Evolutionary conservation across 2,329 filamentous ascomycete genomes (phyloP), one percentile per base, ranked within the genome.

Genomic region (Venturia pyrina): DNA sequence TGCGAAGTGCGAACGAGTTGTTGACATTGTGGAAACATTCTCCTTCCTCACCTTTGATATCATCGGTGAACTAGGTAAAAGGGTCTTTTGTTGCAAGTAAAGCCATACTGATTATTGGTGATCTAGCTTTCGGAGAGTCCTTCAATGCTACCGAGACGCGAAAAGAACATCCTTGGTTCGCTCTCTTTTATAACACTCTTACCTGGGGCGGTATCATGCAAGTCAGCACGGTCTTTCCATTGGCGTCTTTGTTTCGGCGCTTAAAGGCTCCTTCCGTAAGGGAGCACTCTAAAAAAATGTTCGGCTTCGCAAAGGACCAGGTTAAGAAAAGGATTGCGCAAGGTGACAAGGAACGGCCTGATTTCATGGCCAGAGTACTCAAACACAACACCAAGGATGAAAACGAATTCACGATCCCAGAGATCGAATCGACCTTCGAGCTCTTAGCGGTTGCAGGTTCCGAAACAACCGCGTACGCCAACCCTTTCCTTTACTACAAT

Each of bases 401-500:
- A 5, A 68, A 68, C 53, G 68, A 66, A 0, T 68, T 75, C 68
- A 71, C 70, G 3, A 63, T 69, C 21, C 66, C 60, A 0, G 76
- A 81, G 60, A 78, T 81, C 70, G 71, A 78, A 21, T 66, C 73
- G 0, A 78, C 77, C 62, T 70, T 73, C 0, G 66, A 68, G 1
- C 37, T 78, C 0, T 72, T 80, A 40, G 78, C 80, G 68, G 64
- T 78, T 8, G 80, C 78, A 1, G 79, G 79, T 1, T 77, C 75
- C n/a, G 79, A 82, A 65, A 81, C 80, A 0, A 78, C 78, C 0
- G 78, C 79, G 53, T 59, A 59, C 8, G 53, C 48, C 21, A 53
- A 37, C 13, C 19, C 5, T 8, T 37, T 37, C 10, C 53, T 28
- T 28, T 28, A 28, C 28, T 28, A 28, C 28, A 28, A 28, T 28